Evolutionary conservation across 2,329 filamentous ascomycete species (phyloP).

Genomic region (Xenoacremonium recifei): DNA sequence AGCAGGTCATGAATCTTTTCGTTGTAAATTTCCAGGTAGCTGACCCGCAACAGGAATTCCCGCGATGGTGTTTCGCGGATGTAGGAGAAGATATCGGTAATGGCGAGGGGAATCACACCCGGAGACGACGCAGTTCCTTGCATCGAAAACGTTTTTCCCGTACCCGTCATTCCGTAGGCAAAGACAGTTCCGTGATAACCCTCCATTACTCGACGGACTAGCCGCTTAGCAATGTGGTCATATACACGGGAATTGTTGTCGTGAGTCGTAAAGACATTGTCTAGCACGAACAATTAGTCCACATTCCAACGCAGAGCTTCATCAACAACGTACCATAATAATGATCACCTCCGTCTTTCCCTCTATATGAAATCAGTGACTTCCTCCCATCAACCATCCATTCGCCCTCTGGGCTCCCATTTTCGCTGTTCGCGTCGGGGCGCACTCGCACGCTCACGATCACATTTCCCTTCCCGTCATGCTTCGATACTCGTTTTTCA

Average conservation of each 20-base stretch:
- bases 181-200: slow-evolving; percentile 98
- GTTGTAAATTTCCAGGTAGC: slow-evolving; percentile 98
- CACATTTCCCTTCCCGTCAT: slow-evolving; percentile 88
- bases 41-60: slow-evolving; percentile 92
- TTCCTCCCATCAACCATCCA: slow-evolving; percentile 89
- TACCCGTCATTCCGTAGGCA: slow-evolving; percentile 98
- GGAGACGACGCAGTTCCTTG: slow-evolving; percentile 94
- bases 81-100: slow-evolving; percentile 98
- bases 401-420: slow-evolving; percentile 68
- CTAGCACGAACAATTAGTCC: slow-evolving; percentile 44
- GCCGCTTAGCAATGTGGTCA: slow-evolving; percentile 86
- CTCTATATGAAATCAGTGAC: slow-evolving; percentile 77
- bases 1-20: slow-evolving; percentile 94
- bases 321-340: slow-evolving; percentile 71
- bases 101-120: slow-evolving; percentile 93
- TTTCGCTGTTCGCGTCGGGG: slow-evolving; percentile 70
- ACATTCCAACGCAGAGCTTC: not conserved
- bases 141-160: slow-evolving; percentile 99
- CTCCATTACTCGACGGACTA: slow-evolving; percentile 97
- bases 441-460: slow-evolving; percentile 92
- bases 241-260: slow-evolving; percentile 96
- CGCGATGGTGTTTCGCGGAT: slow-evolving; percentile 94
- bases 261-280: slow-evolving; percentile 93
- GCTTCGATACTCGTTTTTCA: slow-evolving; percentile 52
- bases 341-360: slow-evolving; percentile 90